A percentile compares a stretch with the other conserved stretches of the same genome.
Evolutionary conservation across 2,329 filamentous ascomycete genomes (phyloP).

Genomic region (Onygena corvina): DNA sequence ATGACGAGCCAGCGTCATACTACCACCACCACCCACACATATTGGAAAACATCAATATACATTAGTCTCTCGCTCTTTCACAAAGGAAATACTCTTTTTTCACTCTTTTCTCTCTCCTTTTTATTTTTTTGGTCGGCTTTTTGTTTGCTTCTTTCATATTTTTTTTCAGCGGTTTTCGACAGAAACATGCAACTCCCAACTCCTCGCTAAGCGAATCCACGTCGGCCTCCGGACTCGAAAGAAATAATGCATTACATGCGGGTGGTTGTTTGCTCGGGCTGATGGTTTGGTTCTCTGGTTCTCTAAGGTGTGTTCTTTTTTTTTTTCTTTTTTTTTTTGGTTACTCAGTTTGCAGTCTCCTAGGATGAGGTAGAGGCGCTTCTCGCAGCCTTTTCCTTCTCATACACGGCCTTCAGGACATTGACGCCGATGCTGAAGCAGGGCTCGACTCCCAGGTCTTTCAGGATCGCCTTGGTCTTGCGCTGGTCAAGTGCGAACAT

Average conservation of each 20-base stretch:
- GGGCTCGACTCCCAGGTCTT: slow-evolving; percentile 10
- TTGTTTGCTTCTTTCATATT: neutral
- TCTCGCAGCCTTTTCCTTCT: slow-evolving; percentile 7
- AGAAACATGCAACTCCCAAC: slow-evolving; percentile 5
- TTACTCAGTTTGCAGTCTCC: too few relatives aligned
- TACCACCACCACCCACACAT: too few relatives aligned
- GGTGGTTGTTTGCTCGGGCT: neutral
- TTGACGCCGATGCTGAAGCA: slow-evolving; percentile 9
- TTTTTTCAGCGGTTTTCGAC: slow-evolving; percentile 1
- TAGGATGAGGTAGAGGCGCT: neutral
- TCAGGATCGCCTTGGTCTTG: slow-evolving; percentile 9
- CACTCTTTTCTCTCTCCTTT: neutral
- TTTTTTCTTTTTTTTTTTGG: too few relatives aligned
- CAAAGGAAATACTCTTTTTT: slow-evolving; percentile 1
- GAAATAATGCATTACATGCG: neutral
- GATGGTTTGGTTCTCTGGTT: slow-evolving; percentile 1
- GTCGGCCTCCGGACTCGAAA: neutral
- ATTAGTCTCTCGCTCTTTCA: neutral
- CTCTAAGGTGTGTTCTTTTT: neutral
- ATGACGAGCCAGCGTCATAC: slow-evolving; percentile 2
- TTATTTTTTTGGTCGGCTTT: neutral
- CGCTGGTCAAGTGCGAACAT: slow-evolving; percentile 12
- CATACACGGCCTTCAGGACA: slow-evolving; percentile 8
- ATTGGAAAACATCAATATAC: neutral
- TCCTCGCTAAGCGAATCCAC: neutral